Conservation (phyloP, 1,139 yeast species). For the Saccharomyces hybrid region DNA sequence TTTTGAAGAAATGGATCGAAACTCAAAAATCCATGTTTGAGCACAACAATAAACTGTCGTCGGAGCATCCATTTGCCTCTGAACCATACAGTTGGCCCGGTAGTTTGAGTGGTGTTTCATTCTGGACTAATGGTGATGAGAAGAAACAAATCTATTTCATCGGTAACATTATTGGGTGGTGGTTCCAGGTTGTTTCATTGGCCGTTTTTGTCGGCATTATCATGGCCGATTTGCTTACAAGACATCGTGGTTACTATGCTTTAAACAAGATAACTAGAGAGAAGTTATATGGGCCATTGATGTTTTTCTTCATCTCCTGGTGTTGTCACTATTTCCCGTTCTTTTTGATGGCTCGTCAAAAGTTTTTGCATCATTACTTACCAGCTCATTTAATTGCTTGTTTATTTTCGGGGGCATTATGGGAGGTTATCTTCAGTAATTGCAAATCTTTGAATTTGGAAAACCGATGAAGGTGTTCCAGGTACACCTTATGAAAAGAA, state of each 20-base stretch:
- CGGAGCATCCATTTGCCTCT: constrained; percentile 94
- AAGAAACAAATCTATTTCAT: constrained; percentile 76
- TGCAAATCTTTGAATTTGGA: constrained; percentile 35
- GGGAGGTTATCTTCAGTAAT: constrained; percentile 72
- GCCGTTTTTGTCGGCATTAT: constrained; percentile 56
- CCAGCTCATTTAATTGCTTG: constrained; percentile 95
- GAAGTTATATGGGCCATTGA: constrained; percentile 70
- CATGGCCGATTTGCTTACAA: constrained; percentile 68
- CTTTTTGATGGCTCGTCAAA: constrained; percentile 86
- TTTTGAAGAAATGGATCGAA: constrained; percentile 82
- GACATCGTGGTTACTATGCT: constrained; percentile 60
- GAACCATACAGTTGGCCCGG: constrained; percentile 94
- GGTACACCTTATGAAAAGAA: constrained; percentile 18
- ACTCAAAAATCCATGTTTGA: constrained; percentile 83
- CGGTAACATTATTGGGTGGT: constrained; percentile 90
- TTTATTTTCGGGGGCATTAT: constrained; percentile 68
- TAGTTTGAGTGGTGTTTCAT: constrained; percentile 83
- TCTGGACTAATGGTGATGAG: constrained; percentile 74
- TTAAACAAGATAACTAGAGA: constrained; percentile 59
- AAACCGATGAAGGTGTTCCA: constrained; percentile 28
- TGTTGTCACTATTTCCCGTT: constrained; percentile 83
- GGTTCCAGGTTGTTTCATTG: constrained; percentile 69
- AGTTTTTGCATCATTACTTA: constrained; percentile 87
- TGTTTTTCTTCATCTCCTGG: constrained; percentile 86
- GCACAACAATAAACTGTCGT: constrained; percentile 77